Percentiles rank a stretch among this genome's conserved stretches.
phyloP scores from a whole-genome alignment of 2,329 filamentous ascomycete species.

The Aspergillus caelatus region DNA sequence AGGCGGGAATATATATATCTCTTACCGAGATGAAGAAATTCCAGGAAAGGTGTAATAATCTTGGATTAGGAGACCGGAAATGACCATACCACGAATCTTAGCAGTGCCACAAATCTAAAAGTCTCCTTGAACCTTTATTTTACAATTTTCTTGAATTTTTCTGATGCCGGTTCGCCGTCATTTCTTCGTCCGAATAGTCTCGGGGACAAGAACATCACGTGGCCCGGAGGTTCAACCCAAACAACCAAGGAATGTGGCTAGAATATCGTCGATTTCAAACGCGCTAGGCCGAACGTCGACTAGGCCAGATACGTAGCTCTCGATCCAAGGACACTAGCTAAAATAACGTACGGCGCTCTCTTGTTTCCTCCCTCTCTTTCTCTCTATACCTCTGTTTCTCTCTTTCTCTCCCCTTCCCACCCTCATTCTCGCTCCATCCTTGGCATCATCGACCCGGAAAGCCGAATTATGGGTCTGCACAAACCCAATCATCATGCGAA shows the following conservation, averaged over 20 bases:
- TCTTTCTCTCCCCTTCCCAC: neutral
- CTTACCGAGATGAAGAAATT: too few relatives aligned
- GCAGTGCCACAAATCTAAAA: neutral
- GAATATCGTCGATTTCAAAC: too few relatives aligned
- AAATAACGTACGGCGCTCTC: too few relatives aligned
- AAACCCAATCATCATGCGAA: neutral
- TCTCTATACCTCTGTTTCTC: too few relatives aligned
- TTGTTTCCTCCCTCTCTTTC: neutral
- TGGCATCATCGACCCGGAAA: neutral
- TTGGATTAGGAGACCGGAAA: neutral
- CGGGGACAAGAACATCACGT: neutral
- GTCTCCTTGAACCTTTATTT: neutral
- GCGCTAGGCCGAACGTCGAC: too few relatives aligned
- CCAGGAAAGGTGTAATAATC: neutral
- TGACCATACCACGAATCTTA: neutral
- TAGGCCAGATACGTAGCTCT: too few relatives aligned
- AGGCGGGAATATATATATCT: neutral
- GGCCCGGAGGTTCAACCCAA: neutral
- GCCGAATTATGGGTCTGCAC: neutral
- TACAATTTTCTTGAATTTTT: neutral
- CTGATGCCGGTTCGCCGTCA: neutral
- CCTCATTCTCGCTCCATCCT: neutral
- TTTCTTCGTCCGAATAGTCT: neutral
- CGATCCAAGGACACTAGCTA: too few relatives aligned
- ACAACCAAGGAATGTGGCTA: neutral